Evolutionary conservation across 2,329 filamentous ascomycete species (phyloP).

Genomic region (Emergomyces africanus): DNA sequence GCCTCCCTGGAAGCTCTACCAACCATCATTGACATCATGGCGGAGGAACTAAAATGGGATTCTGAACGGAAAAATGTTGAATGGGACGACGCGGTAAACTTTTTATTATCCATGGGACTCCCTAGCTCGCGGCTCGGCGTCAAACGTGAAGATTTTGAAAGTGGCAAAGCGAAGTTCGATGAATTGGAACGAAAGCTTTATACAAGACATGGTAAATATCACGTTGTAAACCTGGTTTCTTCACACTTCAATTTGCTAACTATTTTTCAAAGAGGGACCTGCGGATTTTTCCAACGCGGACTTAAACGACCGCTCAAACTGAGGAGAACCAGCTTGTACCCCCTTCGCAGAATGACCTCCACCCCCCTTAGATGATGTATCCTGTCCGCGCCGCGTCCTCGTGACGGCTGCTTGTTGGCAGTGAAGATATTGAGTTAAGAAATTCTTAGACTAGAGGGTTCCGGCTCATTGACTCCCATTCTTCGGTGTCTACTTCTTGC

Average conservation of each 20-base stretch:
- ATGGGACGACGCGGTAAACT: conserved; percentile 58
- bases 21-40: conserved; percentile 79
- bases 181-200: conserved; percentile 28
- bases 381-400: too few species aligned
- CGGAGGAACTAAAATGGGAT: conserved; percentile 62
- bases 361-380: background rate
- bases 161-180: conserved; percentile 36
- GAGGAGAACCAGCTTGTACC: background rate
- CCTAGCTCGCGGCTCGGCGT: conserved; percentile 42
- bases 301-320: background rate
- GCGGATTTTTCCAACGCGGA: conserved; percentile 25
- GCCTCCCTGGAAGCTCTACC: conserved; percentile 79
- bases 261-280: conserved; percentile 34
- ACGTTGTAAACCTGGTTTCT: background rate
- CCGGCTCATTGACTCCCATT: background rate
- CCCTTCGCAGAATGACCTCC: background rate
- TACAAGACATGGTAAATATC: conserved; percentile 29
- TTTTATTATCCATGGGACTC: conserved; percentile 48
- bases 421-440: background rate
- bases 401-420: background rate
- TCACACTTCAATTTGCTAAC: conserved; percentile 7
- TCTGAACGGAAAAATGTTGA: conserved; percentile 53
- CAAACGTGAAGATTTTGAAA: conserved; percentile 47
- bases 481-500: background rate
- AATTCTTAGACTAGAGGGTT: background rate